These are phyloP conservation scores for Bacidia rubella DNA, from an alignment of 495 filamentous ascomycete species.

Conservation along the genomic window DNA sequence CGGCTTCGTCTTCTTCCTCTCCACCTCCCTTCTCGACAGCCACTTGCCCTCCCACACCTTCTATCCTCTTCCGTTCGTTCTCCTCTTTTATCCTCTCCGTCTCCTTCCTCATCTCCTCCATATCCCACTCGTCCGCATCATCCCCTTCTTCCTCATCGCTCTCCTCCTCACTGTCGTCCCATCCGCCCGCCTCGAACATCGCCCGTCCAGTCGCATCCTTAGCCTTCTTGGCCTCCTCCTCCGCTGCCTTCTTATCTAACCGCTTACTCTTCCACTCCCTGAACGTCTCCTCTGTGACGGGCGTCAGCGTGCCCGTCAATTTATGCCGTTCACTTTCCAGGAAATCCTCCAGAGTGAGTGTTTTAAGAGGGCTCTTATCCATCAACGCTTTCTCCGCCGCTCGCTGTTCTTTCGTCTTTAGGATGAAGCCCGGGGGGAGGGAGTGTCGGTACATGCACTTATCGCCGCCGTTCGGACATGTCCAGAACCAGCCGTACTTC, in stretches of 20 bases:
- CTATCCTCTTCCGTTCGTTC: conserved; percentile 47
- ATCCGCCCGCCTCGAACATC: conserved; percentile 92
- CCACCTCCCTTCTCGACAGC: conserved; percentile 8
- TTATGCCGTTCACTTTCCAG: conserved; percentile 90
- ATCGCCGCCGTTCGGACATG: conserved; percentile 90
- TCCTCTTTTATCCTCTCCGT: conserved; percentile 50
- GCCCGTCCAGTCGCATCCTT: conserved; percentile 93
- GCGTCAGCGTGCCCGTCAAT: conserved; percentile 77
- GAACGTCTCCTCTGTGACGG: conserved; percentile 83
- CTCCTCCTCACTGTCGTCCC: conserved; percentile 56
- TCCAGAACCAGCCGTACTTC: conserved; percentile 99
- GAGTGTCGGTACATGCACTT: conserved; percentile 98
- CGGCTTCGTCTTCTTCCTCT: conserved; percentile 10
- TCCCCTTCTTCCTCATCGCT: conserved; percentile 44
- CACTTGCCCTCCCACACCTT: conserved; percentile 17
- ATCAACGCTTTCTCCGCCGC: conserved; percentile 92
- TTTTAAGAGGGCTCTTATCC: conserved; percentile 92
- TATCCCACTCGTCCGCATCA: conserved; percentile 47
- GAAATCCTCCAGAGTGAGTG: conserved; percentile 93
- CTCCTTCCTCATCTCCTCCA: conserved; percentile 60
- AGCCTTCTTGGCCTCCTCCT: conserved; percentile 70
- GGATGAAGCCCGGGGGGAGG: conserved; percentile 84
- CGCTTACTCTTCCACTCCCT: conserved; percentile 92
- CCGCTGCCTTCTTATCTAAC: conserved; percentile 88
- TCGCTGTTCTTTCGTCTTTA: conserved; percentile 96